phyloP scores from a whole-genome alignment of 257 asterid species.

The Penstemon davidsonii region DNA sequence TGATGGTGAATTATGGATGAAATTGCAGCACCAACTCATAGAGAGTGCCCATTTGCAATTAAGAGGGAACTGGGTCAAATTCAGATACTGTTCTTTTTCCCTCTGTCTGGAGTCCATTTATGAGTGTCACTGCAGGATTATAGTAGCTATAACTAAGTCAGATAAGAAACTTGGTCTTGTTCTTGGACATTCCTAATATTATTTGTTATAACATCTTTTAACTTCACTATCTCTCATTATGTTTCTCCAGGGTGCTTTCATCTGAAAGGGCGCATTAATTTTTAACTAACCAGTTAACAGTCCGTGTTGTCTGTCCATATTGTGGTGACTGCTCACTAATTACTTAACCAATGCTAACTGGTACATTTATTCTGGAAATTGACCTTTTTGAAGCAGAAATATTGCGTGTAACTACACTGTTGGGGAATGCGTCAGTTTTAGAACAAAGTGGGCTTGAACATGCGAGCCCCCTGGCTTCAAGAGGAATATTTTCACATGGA shows the following conservation, averaged over 20 bases:
- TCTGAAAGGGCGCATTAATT: slow-evolving; percentile 2
- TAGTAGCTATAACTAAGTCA: no score
- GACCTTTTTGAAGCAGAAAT: slow-evolving; percentile 99
- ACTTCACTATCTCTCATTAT: neutral
- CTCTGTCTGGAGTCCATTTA: slow-evolving; percentile 3
- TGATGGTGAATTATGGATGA: slow-evolving; percentile 20
- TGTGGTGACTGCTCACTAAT: slow-evolving; percentile 78
- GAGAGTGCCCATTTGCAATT: slow-evolving; percentile 9
- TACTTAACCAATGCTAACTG: slow-evolving; percentile 87
- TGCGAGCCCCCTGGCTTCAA: slow-evolving; percentile 99
- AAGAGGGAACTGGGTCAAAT: neutral
- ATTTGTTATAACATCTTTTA: neutral
- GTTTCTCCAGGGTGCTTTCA: neutral
- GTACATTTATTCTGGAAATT: slow-evolving; percentile 96
- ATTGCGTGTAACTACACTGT: slow-evolving; percentile 97
- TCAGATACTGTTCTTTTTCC: neutral
- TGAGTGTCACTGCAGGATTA: no score
- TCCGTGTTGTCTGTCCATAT: neutral
- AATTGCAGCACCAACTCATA: slow-evolving; percentile 13
- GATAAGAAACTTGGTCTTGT: no score
- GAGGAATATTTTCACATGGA: slow-evolving; percentile 93
- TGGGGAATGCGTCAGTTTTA: slow-evolving; percentile 99
- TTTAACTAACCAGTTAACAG: slow-evolving; percentile 27
- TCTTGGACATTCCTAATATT: neutral
- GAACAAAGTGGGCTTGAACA: slow-evolving; percentile 99